Percentiles rank a stretch among this genome's conserved stretches.
Evolutionary conservation across 805 yeast species (phyloP).

Genomic region (Sugiyamaella smithiae): DNA sequence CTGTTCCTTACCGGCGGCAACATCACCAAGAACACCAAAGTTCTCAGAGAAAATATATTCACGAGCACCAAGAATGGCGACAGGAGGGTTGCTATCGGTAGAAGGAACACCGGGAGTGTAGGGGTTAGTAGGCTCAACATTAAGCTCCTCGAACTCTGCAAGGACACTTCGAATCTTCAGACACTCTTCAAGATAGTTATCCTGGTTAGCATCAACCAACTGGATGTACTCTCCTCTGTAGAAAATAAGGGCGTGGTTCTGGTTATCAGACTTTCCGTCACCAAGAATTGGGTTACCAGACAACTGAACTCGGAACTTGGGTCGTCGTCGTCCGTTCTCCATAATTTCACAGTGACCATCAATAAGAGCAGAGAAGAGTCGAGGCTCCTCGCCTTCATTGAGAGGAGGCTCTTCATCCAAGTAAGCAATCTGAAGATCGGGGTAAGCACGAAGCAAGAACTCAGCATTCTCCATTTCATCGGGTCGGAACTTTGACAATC

Average conservation of each 20-base stretch:
- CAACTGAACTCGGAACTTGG: conserved; percentile 62
- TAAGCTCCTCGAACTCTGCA: conserved; percentile 86
- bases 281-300: conserved; percentile 95
- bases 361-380: conserved; percentile 65
- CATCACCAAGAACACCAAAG: conserved; percentile 89
- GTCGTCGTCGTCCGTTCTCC: conserved; percentile 58
- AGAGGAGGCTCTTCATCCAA: conserved; percentile 80
- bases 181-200: conserved; percentile 92
- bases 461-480: conserved; percentile 69
- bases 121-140: conserved; percentile 48
- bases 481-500: conserved; percentile 60
- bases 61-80: conserved; percentile 92
- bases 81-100: conserved; percentile 45
- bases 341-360: conserved; percentile 56
- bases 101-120: conserved; percentile 57
- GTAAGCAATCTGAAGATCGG: conserved; percentile 76
- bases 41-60: conserved; percentile 93
- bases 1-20: conserved; percentile 97
- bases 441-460: conserved; percentile 67
- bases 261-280: conserved; percentile 96
- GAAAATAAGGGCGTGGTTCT: conserved; percentile 81
- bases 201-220: conserved; percentile 95
- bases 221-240: conserved; percentile 94
- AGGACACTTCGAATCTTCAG: conserved; percentile 81
- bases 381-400: conserved; percentile 44